Evolutionary conservation across 805 yeast species (phyloP).

Genomic region (Schizosaccharomyces octosporus): DNA sequence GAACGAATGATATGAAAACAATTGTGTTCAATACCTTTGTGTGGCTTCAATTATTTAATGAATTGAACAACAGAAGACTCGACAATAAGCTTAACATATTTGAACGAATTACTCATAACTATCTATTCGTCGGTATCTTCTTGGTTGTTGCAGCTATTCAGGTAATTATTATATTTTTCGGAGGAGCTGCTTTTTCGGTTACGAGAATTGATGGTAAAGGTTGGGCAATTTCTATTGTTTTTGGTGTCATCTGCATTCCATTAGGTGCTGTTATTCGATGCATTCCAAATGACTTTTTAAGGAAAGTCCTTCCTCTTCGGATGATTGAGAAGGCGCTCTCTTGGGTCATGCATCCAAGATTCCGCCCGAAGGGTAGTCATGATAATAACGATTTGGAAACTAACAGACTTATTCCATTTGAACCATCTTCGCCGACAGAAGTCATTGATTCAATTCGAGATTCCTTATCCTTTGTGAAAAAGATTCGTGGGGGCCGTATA

Average conservation of each 20-base stretch:
- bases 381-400: neutral
- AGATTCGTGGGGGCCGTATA: neutral
- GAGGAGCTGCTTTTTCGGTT: slow-evolving; percentile 84
- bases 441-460: neutral
- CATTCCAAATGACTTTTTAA: slow-evolving; percentile 40
- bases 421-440: neutral
- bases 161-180: slow-evolving; percentile 78
- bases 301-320: slow-evolving; percentile 2
- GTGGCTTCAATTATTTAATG: slow-evolving; percentile 89
- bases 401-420: neutral
- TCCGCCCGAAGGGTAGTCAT: neutral
- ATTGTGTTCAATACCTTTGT: slow-evolving; percentile 89
- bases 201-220: slow-evolving; percentile 53
- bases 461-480: neutral
- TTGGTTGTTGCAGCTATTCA: slow-evolving; percentile 61
- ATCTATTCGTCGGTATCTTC: slow-evolving; percentile 54
- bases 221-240: slow-evolving; percentile 73
- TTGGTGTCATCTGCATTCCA: slow-evolving; percentile 66
- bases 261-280: slow-evolving; percentile 52
- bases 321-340: slow-evolving; percentile 4
- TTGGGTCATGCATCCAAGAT: neutral
- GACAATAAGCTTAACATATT: slow-evolving; percentile 70
- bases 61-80: slow-evolving; percentile 70
- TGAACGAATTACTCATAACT: slow-evolving; percentile 57
- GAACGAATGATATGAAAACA: slow-evolving; percentile 35